Percentiles rank a stretch among this genome's conserved stretches.
Conservation (phyloP, 2,329 filamentous ascomycete genomes). For the Sporothrix inflata region DNA sequence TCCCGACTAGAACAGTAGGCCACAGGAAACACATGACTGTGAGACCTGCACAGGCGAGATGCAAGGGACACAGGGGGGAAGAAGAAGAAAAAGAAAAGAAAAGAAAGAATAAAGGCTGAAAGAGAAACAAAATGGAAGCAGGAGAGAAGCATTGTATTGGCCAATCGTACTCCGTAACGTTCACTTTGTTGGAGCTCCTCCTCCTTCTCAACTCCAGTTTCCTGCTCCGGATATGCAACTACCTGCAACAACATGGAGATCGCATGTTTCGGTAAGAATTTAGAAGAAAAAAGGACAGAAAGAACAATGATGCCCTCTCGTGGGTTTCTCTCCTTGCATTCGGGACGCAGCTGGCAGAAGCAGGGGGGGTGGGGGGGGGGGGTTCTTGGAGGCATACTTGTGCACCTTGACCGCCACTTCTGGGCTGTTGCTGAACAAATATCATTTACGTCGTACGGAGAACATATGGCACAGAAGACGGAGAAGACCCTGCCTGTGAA, state of each 20-base stretch:
- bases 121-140: not conserved
- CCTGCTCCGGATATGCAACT: not conserved
- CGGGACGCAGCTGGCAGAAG: not conserved
- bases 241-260: slow-evolving; percentile 1
- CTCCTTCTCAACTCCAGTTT: not conserved
- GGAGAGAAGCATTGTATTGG: not conserved
- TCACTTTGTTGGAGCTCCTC: not conserved
- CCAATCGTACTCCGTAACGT: not conserved
- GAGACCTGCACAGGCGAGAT: slow-evolving; percentile 24
- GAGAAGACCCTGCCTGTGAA: not conserved
- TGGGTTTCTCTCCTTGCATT: not conserved
- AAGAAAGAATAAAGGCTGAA: not conserved
- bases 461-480: not conserved
- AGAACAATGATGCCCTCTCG: not conserved
- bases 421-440: not conserved
- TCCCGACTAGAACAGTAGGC: not conserved
- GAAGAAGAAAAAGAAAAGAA: not conserved
- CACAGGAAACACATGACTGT: slow-evolving; percentile 7
- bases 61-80: slow-evolving; percentile 17
- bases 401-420: slow-evolving; percentile 18
- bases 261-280: not conserved
- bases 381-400: not conserved
- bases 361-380: not conserved
- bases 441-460: no score
- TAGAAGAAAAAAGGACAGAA: not conserved